Percentiles rank a stretch among this genome's conserved stretches.
Evolutionary conservation across 306 rosid species (phyloP).

Genomic region (Adenanthera pavonina): DNA sequence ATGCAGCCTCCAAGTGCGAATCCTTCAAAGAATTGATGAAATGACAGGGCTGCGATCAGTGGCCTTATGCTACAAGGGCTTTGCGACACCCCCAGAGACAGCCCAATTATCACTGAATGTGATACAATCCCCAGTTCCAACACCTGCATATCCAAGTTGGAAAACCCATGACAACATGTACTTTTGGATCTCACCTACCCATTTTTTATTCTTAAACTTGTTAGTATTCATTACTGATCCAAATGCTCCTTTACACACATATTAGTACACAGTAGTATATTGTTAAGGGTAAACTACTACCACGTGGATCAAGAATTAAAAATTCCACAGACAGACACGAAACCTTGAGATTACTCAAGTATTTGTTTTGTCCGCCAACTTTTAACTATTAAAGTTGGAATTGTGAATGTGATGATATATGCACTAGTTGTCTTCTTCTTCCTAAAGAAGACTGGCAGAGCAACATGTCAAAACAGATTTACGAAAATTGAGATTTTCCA

Average conservation of each 20-base stretch:
- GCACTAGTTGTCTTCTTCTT: not conserved
- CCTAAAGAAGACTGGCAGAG: not conserved
- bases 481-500: not conserved
- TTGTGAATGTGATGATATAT: no score
- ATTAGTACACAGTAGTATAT: not conserved
- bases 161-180: not conserved
- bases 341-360: not conserved
- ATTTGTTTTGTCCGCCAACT: not conserved
- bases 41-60: conserved; percentile 81
- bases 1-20: conserved; percentile 98
- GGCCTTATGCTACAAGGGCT: conserved; percentile 94
- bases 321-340: not conserved
- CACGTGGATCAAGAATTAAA: not conserved
- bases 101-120: conserved; percentile 91
- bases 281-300: not conserved
- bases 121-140: conserved; percentile 96
- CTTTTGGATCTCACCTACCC: not conserved
- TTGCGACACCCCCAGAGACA: conserved; percentile 87
- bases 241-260: not conserved
- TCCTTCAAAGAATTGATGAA: conserved; percentile 99
- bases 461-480: not conserved
- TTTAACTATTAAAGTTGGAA: not conserved
- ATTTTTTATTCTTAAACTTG: no score
- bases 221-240: not conserved
- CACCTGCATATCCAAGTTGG: conserved; percentile 53